Percentiles rank a stretch among this genome's conserved stretches.
phyloP scores from a whole-genome alignment of 768 basidiomycete genomes.

The Psilocybe tampanensis region DNA sequence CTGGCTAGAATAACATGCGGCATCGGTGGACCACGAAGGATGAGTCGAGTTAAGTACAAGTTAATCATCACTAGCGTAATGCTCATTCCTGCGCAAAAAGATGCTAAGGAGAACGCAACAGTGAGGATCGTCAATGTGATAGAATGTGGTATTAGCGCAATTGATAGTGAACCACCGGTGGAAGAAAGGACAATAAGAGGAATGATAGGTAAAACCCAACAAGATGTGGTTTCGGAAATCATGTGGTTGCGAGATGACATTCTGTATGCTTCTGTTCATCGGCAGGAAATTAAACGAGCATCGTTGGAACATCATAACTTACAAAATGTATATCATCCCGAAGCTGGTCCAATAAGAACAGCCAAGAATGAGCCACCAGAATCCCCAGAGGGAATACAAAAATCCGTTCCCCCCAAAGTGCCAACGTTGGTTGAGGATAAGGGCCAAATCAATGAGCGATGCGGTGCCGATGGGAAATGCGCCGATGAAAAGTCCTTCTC shows the following conservation, averaged over 20 bases:
- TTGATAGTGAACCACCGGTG: constrained; percentile 58
- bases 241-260: constrained; percentile 56
- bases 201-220: constrained; percentile 76
- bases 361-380: constrained; percentile 68
- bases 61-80: constrained; percentile 66
- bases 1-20: constrained; percentile 50
- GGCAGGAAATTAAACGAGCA: constrained; percentile 16
- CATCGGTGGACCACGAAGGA: constrained; percentile 52
- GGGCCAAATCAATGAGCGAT: constrained; percentile 54
- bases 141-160: constrained; percentile 44
- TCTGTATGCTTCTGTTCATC: constrained; percentile 36
- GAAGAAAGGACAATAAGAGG: constrained; percentile 70
- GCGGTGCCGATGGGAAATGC: constrained; percentile 57
- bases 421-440: constrained; percentile 42
- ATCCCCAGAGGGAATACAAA: constrained; percentile 55
- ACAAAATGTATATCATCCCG: constrained; percentile 20
- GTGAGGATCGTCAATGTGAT: constrained; percentile 53
- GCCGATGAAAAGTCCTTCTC: constrained; percentile 42
- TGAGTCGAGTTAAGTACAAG: constrained; percentile 57
- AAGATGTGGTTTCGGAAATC: constrained; percentile 52
- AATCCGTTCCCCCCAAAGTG: constrained; percentile 51
- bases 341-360: constrained; percentile 39
- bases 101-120: constrained; percentile 46
- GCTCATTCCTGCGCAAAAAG: constrained; percentile 53
- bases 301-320: constrained; percentile 22